Base-by-base conservation (phyloP, 1,139 yeast genomes). In the Blastobotrys malaysiensis region DNA sequence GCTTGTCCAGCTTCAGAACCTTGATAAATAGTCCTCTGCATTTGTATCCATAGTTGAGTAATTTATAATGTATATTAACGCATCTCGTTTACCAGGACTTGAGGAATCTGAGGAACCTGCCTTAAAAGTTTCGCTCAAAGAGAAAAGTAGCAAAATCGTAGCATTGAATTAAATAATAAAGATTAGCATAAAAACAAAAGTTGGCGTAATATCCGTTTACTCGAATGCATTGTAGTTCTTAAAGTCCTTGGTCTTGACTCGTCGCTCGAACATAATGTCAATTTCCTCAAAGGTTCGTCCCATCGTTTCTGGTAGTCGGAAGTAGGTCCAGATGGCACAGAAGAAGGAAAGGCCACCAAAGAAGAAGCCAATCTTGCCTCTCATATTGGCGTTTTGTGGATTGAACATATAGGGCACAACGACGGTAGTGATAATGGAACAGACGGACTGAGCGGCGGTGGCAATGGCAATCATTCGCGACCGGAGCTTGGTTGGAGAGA, bases 371-470 rank as follows among this genome's bases (percentile, higher is more conserved):
- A 82, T 74, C 66, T 82, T 81, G 39, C 83, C 86, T 56, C 77
- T 73, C 82, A 82, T 75, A 61, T 80, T 75, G 74, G 82, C 80
- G 9, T 78, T 78, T 14, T 76, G 73, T 2, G 83, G 81, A 65
- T 81, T 81, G 65, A 83, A 73, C 84, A 82, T 77, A 64, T 80
- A 78, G 14, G 87, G 86, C 54, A 76, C 76, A 31, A 78, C 70
- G 44, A 80, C 70, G 19, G 77, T 63, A 65, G 65, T 72, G 46
- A 78, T 69, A 58, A 81, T 75, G 45, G 77, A 76, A 45, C 76
- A 69, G 1, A 57, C 50, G 2, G 65, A 60, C 68, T 79, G 79
- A 46, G 75, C 65, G 61, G 77, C 76, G 65, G 84, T 77, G 1
- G 86, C 79, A 57, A 82, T 65, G 58, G 80, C 78, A 56, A 83